Conservation (phyloP, 2,329 filamentous ascomycete genomes). For the Scopulariopsis brevicaulis region DNA sequence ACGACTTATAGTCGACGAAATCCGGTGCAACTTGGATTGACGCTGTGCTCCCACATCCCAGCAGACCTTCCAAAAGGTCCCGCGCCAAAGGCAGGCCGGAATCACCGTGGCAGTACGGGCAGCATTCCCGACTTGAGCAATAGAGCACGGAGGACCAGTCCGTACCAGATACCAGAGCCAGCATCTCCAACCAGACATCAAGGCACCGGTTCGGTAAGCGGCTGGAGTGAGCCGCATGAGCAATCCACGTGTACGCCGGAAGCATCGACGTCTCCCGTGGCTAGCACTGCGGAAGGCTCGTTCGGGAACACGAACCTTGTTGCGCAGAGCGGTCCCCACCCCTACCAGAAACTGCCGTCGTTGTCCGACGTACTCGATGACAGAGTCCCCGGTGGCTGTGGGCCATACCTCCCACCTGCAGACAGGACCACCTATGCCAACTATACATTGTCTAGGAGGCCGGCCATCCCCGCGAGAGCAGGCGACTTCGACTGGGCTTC, state of each 20-base stretch:
- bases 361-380: slow-evolving; percentile 36
- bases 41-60: neutral
- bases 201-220: neutral
- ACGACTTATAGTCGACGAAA: too few relatives aligned
- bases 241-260: neutral
- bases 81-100: neutral
- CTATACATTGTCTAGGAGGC: neutral
- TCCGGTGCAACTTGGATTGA: neutral
- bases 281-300: neutral
- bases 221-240: neutral
- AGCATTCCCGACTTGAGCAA: neutral
- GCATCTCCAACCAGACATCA: neutral
- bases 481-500: too few relatives aligned
- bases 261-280: neutral
- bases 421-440: too few relatives aligned
- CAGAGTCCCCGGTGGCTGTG: slow-evolving; percentile 7
- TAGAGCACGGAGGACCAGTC: slow-evolving; percentile 8
- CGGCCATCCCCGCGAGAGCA: neutral
- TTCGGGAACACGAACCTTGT: neutral
- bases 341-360: slow-evolving; percentile 21
- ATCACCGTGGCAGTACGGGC: neutral
- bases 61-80: slow-evolving; percentile 35
- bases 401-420: neutral
- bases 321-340: neutral
- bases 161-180: neutral